Evolutionary conservation across 1,284 basidiomycete species (phyloP), one percentile per base, ranked within the genome.

Genomic region (Papiliotrema terrestris): DNA sequence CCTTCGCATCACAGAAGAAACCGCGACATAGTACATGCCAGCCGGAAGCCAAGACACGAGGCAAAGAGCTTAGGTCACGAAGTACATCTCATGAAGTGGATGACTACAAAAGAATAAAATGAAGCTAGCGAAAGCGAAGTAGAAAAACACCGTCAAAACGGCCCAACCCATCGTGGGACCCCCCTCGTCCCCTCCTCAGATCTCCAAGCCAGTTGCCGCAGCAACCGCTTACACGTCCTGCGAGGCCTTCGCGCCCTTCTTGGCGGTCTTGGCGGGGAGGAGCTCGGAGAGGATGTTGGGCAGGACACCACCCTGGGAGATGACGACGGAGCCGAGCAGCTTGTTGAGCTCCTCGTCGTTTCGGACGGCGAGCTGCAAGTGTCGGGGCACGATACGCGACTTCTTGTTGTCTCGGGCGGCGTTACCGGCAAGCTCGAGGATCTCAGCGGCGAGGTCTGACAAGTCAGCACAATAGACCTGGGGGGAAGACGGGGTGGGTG

Each of bases 271-370:
- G 75, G 82, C 80, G 55, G 86, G 86, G 54, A 87, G 80, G 59
- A 87, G 83, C 78, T 86, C 83, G 66, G 82, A 78, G 68, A 82
- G 80, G 55, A 86, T 86, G 71, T 78, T 78, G 50, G 90, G 90
- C 43, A 93, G 84, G 55, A 93, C 90, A 85, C 90, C 90, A 80
- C 90, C 90, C 72, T 93, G 89, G 23, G 87, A 89, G 80, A 93
- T 92, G 71, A 89, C 86, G 61, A 92, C 90, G 65, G 85, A 82
- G 48, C 90, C 89, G 46, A 93, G 57, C 58, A 69, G 62, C 59
- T 65, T 68, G 67, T 62, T 72, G 56, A 78, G 67, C 85, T 90
- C 88, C 68, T 90, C 88, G 58, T 90, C 88, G 76, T 90, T 90
- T 64, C 89, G 83, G 78, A 94, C 91, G 65, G 90, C 91, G 60